Evolutionary conservation across 164 flowering plant species (phyloP).

Genomic region (Chloranthus sessilifolius): DNA sequence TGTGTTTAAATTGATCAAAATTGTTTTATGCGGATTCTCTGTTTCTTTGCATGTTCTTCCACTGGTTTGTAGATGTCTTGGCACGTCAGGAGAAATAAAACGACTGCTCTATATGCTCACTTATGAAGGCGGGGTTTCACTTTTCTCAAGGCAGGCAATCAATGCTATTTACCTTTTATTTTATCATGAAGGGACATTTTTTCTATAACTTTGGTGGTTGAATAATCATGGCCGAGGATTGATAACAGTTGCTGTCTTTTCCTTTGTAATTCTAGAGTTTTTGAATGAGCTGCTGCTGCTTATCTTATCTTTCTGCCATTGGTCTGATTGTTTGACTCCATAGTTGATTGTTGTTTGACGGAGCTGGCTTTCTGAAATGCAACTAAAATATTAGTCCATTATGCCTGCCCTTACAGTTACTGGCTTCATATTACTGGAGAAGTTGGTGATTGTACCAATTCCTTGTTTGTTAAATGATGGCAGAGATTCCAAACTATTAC

Average conservation of each 20-base stretch:
- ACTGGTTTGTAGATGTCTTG: slow-evolving; percentile 82
- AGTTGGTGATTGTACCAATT: no score
- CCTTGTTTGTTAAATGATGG: no score
- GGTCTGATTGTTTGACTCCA: no score
- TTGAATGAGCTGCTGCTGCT: no score
- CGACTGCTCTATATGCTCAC: slow-evolving; percentile 72
- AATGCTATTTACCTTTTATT: slow-evolving; percentile 42
- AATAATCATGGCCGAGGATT: slow-evolving; percentile 9
- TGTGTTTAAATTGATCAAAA: slow-evolving; percentile 29
- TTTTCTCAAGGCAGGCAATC: slow-evolving; percentile 78
- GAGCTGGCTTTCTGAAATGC: no score
- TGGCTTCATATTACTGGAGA: no score
- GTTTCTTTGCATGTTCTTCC: slow-evolving; percentile 69
- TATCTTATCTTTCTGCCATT: background rate
- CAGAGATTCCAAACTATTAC: no score
- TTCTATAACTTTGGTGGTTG: slow-evolving; percentile 17
- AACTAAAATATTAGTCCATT: no score
- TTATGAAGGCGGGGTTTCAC: slow-evolving; percentile 71
- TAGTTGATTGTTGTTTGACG: no score
- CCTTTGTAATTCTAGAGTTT: background rate
- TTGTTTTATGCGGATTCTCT: slow-evolving; percentile 53
- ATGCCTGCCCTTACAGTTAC: no score
- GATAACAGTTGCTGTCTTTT: slow-evolving; percentile 7
- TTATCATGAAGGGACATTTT: slow-evolving; percentile 26
- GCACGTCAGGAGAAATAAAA: slow-evolving; percentile 60